phyloP scores from a whole-genome alignment of 306 rosid species.

The Delonix regia region DNA sequence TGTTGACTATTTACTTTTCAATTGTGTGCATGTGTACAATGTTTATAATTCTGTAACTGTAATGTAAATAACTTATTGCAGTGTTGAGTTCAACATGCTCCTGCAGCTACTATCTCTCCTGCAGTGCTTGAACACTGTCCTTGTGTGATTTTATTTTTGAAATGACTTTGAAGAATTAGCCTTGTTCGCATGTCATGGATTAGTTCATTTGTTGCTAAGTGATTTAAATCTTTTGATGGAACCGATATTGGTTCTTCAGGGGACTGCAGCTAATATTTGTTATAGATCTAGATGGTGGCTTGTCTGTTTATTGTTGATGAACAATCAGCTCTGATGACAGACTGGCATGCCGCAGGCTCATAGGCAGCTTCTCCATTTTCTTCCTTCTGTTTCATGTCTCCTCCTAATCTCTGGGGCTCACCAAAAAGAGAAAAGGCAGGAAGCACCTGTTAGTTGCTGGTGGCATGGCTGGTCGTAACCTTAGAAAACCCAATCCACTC shows the following conservation, averaged over 20 bases:
- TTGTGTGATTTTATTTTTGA: slow-evolving; percentile 11
- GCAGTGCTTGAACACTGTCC: slow-evolving; percentile 11
- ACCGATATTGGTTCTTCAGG: slow-evolving; percentile 9
- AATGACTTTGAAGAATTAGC: slow-evolving; percentile 28
- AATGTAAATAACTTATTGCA: slow-evolving; percentile 23
- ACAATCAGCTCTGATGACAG: background rate
- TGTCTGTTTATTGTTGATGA: background rate
- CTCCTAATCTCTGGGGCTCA: background rate
- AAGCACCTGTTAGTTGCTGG: background rate
- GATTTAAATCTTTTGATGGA: background rate
- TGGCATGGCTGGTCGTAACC: background rate
- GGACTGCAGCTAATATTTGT: background rate
- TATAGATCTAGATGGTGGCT: background rate
- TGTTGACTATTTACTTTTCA: no score
- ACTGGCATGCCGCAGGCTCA: background rate
- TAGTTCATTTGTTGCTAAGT: background rate
- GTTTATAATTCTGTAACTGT: slow-evolving; percentile 24
- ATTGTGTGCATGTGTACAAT: slow-evolving; percentile 16
- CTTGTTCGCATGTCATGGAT: background rate
- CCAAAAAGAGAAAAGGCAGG: background rate
- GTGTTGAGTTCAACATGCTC: slow-evolving; percentile 23
- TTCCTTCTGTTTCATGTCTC: background rate
- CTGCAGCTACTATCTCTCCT: slow-evolving; percentile 11
- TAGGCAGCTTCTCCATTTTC: background rate
- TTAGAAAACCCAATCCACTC: background rate